A percentile compares a stretch with the other conserved stretches of the same genome.
phyloP scores from a whole-genome alignment of 345 rosid species.

The Gossypium turneri region DNA sequence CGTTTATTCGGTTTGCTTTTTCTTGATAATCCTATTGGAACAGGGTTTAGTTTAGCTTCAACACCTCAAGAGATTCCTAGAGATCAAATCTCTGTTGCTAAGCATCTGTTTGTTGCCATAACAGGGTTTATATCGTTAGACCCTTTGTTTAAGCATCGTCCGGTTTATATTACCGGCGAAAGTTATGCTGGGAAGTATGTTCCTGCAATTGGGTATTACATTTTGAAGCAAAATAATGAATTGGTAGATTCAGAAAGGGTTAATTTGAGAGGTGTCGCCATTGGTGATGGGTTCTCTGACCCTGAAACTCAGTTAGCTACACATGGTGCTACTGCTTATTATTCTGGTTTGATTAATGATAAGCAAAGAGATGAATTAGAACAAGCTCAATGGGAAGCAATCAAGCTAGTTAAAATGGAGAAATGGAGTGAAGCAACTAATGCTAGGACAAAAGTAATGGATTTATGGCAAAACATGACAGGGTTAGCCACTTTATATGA shows the following conservation, averaged over 20 bases:
- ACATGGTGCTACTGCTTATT: slow-evolving; percentile 55
- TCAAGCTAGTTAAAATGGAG: slow-evolving; percentile 31
- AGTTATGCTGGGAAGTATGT: slow-evolving; percentile 81
- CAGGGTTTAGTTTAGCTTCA: slow-evolving; percentile 70
- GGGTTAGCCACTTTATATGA: slow-evolving; percentile 71
- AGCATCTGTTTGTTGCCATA: slow-evolving; percentile 61
- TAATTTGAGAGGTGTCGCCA: slow-evolving; percentile 61
- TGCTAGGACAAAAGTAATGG: slow-evolving; percentile 38
- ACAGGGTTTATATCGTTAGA: slow-evolving; percentile 40
- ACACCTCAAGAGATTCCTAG: slow-evolving; percentile 50
- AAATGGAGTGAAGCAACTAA: slow-evolving; percentile 65
- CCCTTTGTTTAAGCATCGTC: slow-evolving; percentile 43
- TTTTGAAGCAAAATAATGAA: slow-evolving; percentile 39
- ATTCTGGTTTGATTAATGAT: slow-evolving; percentile 60
- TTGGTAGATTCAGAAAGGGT: slow-evolving; percentile 28
- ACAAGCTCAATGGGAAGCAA: slow-evolving; percentile 39
- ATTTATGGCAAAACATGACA: slow-evolving; percentile 47
- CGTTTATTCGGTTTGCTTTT: slow-evolving; percentile 69
- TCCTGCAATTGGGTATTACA: slow-evolving; percentile 70
- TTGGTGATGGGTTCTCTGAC: slow-evolving; percentile 76
- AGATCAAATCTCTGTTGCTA: slow-evolving; percentile 47
- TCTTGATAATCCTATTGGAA: slow-evolving; percentile 78
- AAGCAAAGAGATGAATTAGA: slow-evolving; percentile 56
- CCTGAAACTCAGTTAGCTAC: slow-evolving; percentile 52
- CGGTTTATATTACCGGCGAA: slow-evolving; percentile 65